Base-by-base conservation (phyloP, 257 asterid genomes). In the Solanum chilense region DNA sequence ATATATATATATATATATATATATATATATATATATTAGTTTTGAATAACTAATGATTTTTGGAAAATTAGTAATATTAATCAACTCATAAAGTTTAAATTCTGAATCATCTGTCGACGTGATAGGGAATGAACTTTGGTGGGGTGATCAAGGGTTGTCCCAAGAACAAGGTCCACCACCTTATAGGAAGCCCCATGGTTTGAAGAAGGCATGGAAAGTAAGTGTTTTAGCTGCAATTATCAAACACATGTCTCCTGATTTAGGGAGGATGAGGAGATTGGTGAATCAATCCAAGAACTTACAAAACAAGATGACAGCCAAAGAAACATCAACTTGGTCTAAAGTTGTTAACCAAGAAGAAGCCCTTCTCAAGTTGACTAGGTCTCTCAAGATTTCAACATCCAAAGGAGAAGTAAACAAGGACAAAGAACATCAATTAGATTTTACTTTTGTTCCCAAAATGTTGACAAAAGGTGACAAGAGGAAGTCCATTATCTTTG, bases 221-320 rank as follows among this genome's bases (percentile, higher is more conserved):
- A 84, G 90, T 21, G 94, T 93, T 10, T 52, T 94, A 88, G 90
- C 98, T 4, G 93, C 94, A 4, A 81, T 94, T 23, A 88, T 94
- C 21, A 93, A 93, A 74, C 94, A 93, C 47, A 93, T 93, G 94
- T 89, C 91, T 2, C 95, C 92, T 2, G 78, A 93, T 85, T 37
- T 91, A 37, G 90, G 86, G 23, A 87, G 90, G 15, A 87, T 92
- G 89, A 84, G 92, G 75, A 87, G 91, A 70, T 87, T 93, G 2
- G 94, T 94, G 82, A 92, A 47, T 27, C 93, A 94, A 60, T 93
- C 96, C 4, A 93, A 91, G 69, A 90, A 93, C 3, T 37, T 94
- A 70, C 96, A 93, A 88, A 91, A 90, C 56, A 94, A 94, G 88
- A 91, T 92, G 96, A 93, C 93, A 3, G 95, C 93, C 0, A 93